Evolutionary conservation across 352 stramenopile genomes (phyloP).

Genomic region (Pythium aphanidermatum): DNA sequence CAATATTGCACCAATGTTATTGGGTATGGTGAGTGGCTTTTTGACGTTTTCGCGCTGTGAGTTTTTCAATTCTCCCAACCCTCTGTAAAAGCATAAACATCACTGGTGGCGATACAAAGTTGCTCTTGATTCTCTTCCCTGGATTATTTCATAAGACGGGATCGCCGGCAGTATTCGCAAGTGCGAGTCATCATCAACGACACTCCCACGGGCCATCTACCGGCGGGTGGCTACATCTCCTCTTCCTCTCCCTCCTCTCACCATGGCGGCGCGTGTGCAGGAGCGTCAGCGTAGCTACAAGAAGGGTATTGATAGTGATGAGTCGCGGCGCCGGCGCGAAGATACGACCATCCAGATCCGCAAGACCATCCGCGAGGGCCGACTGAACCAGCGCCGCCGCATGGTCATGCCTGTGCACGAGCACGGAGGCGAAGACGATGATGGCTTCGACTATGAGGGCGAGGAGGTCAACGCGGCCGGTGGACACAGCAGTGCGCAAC

Average conservation of each 20-base stretch:
- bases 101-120: neutral
- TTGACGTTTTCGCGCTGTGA: neutral
- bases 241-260: neutral
- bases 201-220: neutral
- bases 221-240: neutral
- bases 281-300: conserved; percentile 85
- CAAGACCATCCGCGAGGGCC: conserved; percentile 81
- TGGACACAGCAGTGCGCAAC: neutral
- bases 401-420: conserved; percentile 38
- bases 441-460: conserved; percentile 18
- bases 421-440: conserved; percentile 6
- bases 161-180: too few species aligned
- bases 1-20: too few species aligned
- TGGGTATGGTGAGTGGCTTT: too few species aligned
- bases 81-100: neutral
- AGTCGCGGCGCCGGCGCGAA: conserved; percentile 65
- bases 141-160: too few species aligned
- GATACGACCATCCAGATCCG: conserved; percentile 85
- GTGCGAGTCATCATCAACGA: neutral
- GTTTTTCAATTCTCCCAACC: neutral
- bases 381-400: conserved; percentile 77
- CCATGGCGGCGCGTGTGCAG: conserved; percentile 25
- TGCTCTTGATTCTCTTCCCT: too few species aligned
- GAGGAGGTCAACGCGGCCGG: conserved; percentile 1
- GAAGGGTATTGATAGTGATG: conserved; percentile 82